A percentile compares a stretch with the other conserved stretches of the same genome.
phyloP scores from a whole-genome alignment of 441 rosid species.

The Gossypium aridum region DNA sequence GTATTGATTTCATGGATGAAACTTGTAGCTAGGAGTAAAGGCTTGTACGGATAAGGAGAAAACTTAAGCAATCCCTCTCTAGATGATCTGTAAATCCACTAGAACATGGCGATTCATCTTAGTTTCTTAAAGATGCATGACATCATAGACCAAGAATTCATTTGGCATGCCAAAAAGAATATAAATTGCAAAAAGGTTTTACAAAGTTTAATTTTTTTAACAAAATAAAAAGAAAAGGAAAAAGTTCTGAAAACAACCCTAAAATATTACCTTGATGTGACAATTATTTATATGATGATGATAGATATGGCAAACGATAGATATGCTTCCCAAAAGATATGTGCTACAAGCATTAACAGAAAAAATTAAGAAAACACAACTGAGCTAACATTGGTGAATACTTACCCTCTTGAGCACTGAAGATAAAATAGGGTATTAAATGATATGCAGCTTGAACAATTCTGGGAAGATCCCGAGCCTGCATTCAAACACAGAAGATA shows the following conservation, averaged over 20 bases:
- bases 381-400: not conserved
- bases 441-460: constrained; percentile 73
- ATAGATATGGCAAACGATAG: not conserved
- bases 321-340: not conserved
- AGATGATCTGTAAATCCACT: not conserved
- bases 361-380: not conserved
- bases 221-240: not conserved
- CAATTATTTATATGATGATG: not conserved
- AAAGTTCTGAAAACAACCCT: not conserved
- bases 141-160: not conserved
- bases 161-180: not conserved
- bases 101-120: not conserved
- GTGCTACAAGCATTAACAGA: not conserved
- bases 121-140: not conserved
- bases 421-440: constrained; percentile 81
- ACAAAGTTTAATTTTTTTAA: not conserved
- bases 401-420: constrained; percentile 82
- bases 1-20: not conserved
- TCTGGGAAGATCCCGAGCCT: constrained; percentile 95
- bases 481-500: constrained; percentile 19
- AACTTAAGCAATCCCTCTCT: not conserved
- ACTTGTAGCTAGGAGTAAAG: not conserved
- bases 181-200: not conserved
- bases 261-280: not conserved
- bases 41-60: not conserved